Conservation (phyloP, 768 basidiomycete species). For the Agaricus blazei region DNA sequence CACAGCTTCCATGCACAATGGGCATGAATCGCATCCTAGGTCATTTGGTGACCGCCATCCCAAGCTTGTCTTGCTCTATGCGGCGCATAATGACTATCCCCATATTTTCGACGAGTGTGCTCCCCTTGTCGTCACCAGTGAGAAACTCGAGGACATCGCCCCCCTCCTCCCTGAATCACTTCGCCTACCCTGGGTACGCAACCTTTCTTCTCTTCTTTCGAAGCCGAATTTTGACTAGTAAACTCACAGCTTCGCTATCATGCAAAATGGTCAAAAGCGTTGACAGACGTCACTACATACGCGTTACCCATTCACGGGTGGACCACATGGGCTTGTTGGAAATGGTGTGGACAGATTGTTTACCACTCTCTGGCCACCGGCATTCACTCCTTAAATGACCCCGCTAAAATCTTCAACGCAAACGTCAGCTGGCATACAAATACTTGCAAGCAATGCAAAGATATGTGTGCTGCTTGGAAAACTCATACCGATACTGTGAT, state of each 20-base stretch:
- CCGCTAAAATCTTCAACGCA: not conserved
- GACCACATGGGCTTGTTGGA: not conserved
- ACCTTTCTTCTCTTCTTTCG: too few relatives aligned
- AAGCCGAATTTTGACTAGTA: not conserved
- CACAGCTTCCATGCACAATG: too few relatives aligned
- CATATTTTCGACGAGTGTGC: slow-evolving; percentile 6
- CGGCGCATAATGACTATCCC: slow-evolving; percentile 3
- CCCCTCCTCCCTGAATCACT: not conserved
- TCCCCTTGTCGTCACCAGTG: slow-evolving; percentile 1
- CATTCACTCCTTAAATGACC: not conserved
- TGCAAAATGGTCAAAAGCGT: slow-evolving; percentile 1
- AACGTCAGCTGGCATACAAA: not conserved
- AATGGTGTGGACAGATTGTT: not conserved
- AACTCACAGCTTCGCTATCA: slow-evolving; percentile 2
- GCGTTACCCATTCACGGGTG: not conserved
- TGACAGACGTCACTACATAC: not conserved
- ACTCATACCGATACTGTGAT: not conserved
- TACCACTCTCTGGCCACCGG: not conserved
- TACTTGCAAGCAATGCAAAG: not conserved
- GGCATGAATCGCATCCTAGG: not conserved
- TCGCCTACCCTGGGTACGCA: slow-evolving; percentile 3
- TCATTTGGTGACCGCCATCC: slow-evolving; percentile 6
- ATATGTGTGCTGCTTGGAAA: not conserved
- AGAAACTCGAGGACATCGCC: not conserved
- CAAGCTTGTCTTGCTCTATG: slow-evolving; percentile 6